phyloP scores from a whole-genome alignment of 2,329 filamentous ascomycete genomes.

The Pseudogymnoascus sp. region DNA sequence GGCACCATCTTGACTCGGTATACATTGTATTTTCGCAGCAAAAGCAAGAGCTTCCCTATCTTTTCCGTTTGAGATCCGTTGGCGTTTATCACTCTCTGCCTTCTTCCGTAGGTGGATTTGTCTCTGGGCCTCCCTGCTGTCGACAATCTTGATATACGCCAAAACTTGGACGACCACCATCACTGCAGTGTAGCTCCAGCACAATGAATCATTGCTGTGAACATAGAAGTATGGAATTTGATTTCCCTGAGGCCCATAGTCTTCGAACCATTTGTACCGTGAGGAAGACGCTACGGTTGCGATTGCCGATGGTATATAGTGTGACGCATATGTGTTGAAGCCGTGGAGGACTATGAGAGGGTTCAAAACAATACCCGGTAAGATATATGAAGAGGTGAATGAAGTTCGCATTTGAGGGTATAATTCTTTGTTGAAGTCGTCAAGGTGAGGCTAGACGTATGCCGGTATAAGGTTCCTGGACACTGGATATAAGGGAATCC shows the following conservation, averaged over 20 bases:
- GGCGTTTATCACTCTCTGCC: slow-evolving; percentile 14
- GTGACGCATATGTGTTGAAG: slow-evolving; percentile 31
- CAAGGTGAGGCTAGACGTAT: background rate
- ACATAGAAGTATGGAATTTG: slow-evolving; percentile 28
- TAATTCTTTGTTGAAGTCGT: background rate
- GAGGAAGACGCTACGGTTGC: slow-evolving; percentile 21
- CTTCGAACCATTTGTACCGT: slow-evolving; percentile 23
- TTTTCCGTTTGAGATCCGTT: background rate
- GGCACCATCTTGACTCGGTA: background rate
- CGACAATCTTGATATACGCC: slow-evolving; percentile 26
- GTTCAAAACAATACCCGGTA: slow-evolving; percentile 32
- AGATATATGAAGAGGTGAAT: slow-evolving; percentile 24
- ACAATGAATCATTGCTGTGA: slow-evolving; percentile 30
- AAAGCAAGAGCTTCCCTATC: background rate
- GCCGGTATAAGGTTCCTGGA: background rate
- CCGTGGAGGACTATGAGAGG: slow-evolving; percentile 32
- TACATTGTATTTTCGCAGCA: background rate
- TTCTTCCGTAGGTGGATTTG: slow-evolving; percentile 18
- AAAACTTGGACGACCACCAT: slow-evolving; percentile 32
- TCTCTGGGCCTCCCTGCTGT: slow-evolving; percentile 21
- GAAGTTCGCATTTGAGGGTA: slow-evolving; percentile 18
- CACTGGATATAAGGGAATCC: background rate
- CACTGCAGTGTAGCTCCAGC: slow-evolving; percentile 31
- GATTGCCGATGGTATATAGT: slow-evolving; percentile 25
- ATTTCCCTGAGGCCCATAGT: slow-evolving; percentile 24